These are phyloP conservation scores for Helotiales sp. DNA, from an alignment of 2,329 filamentous ascomycete genomes.

Conservation along the genomic window DNA sequence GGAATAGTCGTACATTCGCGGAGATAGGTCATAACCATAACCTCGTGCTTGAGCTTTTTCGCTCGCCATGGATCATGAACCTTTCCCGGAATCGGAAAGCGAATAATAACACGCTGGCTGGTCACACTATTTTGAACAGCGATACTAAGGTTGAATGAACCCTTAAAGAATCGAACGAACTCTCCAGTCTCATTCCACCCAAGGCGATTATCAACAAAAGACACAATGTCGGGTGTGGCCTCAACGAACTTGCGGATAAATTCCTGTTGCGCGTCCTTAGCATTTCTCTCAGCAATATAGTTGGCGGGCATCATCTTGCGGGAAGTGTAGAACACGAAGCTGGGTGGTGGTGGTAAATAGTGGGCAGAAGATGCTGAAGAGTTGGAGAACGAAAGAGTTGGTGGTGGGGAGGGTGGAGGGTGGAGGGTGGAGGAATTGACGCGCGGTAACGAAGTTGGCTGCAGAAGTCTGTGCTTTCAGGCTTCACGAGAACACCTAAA, in stretches of 20 bases:
- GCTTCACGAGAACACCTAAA: no score
- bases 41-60: conserved; percentile 20
- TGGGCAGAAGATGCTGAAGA: conserved; percentile 4
- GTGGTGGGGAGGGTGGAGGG: background rate
- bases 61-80: conserved; percentile 7
- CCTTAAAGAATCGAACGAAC: conserved; percentile 20
- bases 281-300: conserved; percentile 17
- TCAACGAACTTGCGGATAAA: conserved; percentile 18
- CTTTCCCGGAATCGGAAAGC: conserved; percentile 17
- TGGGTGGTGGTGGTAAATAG: background rate
- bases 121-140: conserved; percentile 9
- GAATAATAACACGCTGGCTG: conserved; percentile 14
- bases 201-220: conserved; percentile 21
- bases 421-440: no score
- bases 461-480: no score
- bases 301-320: conserved; percentile 17
- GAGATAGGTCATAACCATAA: conserved; percentile 14
- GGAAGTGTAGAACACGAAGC: conserved; percentile 13
- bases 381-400: conserved; percentile 3
- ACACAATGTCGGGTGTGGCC: conserved; percentile 14
- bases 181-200: conserved; percentile 17
- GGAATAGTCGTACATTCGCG: conserved; percentile 5
- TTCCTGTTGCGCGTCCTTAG: conserved; percentile 12
- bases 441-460: no score
- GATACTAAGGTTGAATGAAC: conserved; percentile 23